Percentiles rank a stretch among this genome's conserved stretches.
phyloP scores from a whole-genome alignment of 2,329 filamentous ascomycete genomes.

The Calycina herbarum region DNA sequence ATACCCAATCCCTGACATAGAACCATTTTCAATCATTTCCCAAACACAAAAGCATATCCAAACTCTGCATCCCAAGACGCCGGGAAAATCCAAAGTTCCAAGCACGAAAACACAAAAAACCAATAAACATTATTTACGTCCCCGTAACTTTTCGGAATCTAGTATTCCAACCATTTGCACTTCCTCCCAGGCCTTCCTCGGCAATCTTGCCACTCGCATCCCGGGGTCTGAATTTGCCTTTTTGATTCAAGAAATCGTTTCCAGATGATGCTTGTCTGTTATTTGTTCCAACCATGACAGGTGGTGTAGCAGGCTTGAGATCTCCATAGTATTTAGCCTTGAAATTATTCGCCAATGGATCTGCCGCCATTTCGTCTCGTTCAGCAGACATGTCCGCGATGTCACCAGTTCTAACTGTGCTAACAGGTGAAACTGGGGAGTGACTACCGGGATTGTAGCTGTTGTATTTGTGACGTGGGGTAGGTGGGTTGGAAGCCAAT shows the following conservation, averaged over 20 bases:
- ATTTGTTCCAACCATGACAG: slow-evolving; percentile 48
- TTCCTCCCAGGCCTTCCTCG: slow-evolving; percentile 59
- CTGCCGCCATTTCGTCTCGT: slow-evolving; percentile 18
- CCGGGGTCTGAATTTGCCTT: slow-evolving; percentile 42
- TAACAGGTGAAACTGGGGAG: slow-evolving; percentile 42
- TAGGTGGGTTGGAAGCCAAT: slow-evolving; percentile 51
- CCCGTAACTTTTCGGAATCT: slow-evolving; percentile 43
- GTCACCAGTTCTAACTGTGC: slow-evolving; percentile 48
- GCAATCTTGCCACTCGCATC: slow-evolving; percentile 73
- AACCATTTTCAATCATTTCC: neutral
- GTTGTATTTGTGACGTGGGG: slow-evolving; percentile 26
- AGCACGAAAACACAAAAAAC: neutral
- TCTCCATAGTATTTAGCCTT: slow-evolving; percentile 61
- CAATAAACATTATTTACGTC: neutral
- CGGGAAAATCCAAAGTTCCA: neutral
- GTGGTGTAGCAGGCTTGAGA: slow-evolving; percentile 53
- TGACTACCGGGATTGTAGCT: neutral
- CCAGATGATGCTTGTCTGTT: slow-evolving; percentile 57
- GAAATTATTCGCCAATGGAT: slow-evolving; percentile 40
- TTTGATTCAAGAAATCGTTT: slow-evolving; percentile 49
- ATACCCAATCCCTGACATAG: neutral
- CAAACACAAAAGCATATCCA: neutral
- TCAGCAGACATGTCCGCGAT: slow-evolving; percentile 42
- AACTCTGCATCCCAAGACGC: neutral
- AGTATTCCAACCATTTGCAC: slow-evolving; percentile 31